Evolutionary conservation across 768 basidiomycete genomes (phyloP).

Genomic region (Tulasnella sp.): DNA sequence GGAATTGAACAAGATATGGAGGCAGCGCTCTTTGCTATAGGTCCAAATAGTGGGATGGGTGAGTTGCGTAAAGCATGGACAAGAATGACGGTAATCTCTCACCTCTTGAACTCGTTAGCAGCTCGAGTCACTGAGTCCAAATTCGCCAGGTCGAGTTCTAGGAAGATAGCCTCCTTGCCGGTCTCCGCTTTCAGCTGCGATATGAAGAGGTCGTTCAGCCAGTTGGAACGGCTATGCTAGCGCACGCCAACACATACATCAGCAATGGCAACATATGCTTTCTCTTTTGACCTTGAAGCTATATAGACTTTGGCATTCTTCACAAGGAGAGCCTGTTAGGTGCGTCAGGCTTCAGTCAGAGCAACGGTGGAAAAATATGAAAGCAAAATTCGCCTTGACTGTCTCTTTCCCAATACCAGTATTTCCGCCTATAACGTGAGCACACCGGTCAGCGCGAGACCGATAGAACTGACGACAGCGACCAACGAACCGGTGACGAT

Average conservation of each 20-base stretch:
- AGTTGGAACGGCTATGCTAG: background rate
- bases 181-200: constrained; percentile 12
- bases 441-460: too few species aligned
- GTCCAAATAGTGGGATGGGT: background rate
- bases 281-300: constrained; percentile 13
- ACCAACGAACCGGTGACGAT: constrained; percentile 14
- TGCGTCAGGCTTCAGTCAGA: background rate
- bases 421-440: constrained; percentile 12
- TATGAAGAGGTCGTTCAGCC: background rate
- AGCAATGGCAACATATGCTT: constrained; percentile 11
- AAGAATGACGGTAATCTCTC: background rate
- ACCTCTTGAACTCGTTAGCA: constrained; percentile 17
- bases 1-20: constrained; percentile 20
- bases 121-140: constrained; percentile 14
- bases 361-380: background rate
- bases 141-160: constrained; percentile 18
- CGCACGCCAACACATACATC: constrained; percentile 6
- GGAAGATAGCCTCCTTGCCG: constrained; percentile 16
- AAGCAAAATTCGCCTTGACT: constrained; percentile 1
- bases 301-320: constrained; percentile 22
- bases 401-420: constrained; percentile 18
- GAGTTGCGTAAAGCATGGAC: background rate
- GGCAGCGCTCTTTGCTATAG: constrained; percentile 15
- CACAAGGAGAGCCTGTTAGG: constrained; percentile 7
- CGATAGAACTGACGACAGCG: too few species aligned